Base-by-base conservation (phyloP, 2,329 filamentous ascomycete genomes). In the Xylaria sp. region DNA sequence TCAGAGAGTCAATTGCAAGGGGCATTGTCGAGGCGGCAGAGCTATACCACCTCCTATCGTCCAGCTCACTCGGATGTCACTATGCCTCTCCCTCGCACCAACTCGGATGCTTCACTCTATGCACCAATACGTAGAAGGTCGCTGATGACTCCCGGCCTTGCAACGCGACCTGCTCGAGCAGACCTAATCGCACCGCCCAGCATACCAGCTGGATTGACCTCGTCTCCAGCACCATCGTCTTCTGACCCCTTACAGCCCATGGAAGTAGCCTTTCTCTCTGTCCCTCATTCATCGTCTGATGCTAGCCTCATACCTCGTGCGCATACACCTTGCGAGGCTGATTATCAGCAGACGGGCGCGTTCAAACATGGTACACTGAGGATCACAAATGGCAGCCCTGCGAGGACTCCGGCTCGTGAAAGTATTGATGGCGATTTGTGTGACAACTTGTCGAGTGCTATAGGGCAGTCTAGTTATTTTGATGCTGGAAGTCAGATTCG, bases 291-390 rank as follows among this genome's bases (percentile, higher is more conserved):
- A 3, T 68, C 71, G 20, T 56, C 72, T 13, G 63, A 78, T 41
- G 59, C 72, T 1, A 77, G 78, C 12, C 70, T 75, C 0, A 66
- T 78, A 20, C 79, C 78, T 31, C 80, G 83, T n/a, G 82, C 79
- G 10, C 72, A 80, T 33, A 88, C 86, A 0, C 85, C 89, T 0
- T 85, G 80, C 49, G 88, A 90, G 28, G 77, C 82, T 33, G 84
- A 87, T n/a, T 90, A 90, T 73, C 83, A 83, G 68, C 87, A 90
- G 55, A 84, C 88, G 39, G 89, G 89, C 2, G 86, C 84, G 12
- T 90, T 89, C 75, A 89, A 89, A 75, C 84, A 89, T 62, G 89
- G 89, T 1, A 88, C 88, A 1, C 75, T 91, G 59, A 85, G 87
- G 43, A 90, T 91, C 65, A 89, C 83, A 25, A 91, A 91, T 76